Conservation (phyloP, 257 asterid species). For the Solanum peruvianum region DNA sequence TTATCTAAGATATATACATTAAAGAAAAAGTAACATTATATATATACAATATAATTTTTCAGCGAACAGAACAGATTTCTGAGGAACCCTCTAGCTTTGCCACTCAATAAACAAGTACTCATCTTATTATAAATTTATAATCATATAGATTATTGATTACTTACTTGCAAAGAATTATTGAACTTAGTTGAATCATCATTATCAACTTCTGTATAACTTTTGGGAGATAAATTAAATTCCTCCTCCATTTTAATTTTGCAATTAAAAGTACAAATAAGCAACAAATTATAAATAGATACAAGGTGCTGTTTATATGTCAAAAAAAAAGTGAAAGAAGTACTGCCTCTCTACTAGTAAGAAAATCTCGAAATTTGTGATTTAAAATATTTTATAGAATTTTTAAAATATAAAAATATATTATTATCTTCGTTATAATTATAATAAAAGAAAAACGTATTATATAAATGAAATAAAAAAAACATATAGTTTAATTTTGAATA, state of each 20-base stretch:
- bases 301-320: background rate
- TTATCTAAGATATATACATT: background rate
- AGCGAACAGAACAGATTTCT: accelerated
- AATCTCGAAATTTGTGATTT: background rate
- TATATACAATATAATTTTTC: background rate
- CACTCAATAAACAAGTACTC: background rate
- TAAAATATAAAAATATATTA: too few relatives aligned
- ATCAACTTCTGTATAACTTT: background rate
- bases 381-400: background rate
- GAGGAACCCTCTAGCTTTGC: background rate
- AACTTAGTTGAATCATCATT: constrained; percentile 19
- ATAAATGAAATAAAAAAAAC: background rate
- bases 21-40: background rate
- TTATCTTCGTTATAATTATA: background rate
- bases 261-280: background rate
- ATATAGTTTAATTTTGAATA: background rate
- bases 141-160: background rate
- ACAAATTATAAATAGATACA: background rate
- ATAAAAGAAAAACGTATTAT: background rate
- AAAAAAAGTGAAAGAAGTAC: background rate
- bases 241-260: background rate
- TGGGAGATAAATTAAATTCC: background rate
- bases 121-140: background rate
- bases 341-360: background rate
- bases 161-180: constrained; percentile 36